Evolutionary conservation across 768 basidiomycete genomes (phyloP).

Genomic region (Leccinum longicurvipes): DNA sequence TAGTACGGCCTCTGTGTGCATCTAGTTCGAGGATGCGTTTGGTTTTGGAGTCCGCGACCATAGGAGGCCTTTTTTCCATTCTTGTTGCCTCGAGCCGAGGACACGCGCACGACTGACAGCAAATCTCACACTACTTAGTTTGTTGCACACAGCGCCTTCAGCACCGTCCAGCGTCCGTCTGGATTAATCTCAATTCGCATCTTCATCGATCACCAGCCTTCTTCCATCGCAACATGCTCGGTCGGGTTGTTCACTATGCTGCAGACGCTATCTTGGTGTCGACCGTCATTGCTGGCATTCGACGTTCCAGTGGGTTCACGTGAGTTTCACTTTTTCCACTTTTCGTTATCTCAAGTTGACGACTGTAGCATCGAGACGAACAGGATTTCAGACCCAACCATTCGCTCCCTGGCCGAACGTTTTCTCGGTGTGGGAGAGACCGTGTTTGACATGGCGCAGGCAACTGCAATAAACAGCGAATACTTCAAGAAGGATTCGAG

Average conservation of each 20-base stretch:
- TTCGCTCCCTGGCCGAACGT: constrained; percentile 71
- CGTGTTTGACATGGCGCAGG: constrained; percentile 82
- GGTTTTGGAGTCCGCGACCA: background rate
- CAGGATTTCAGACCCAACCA: constrained; percentile 71
- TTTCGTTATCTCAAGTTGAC: background rate
- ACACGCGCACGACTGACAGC: background rate
- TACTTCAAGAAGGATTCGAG: constrained; percentile 68
- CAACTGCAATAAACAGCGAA: constrained; percentile 78
- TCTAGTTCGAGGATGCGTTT: constrained; percentile 5
- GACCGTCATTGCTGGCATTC: constrained; percentile 87
- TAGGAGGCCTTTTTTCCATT: constrained; percentile 17
- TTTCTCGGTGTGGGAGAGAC: constrained; percentile 88
- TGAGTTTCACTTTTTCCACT: constrained; percentile 42
- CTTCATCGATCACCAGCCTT: background rate
- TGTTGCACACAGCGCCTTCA: background rate
- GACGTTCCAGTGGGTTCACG: constrained; percentile 87
- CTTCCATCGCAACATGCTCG: constrained; percentile 41
- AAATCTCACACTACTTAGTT: background rate
- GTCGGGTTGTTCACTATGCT: constrained; percentile 77
- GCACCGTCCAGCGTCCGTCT: constrained; percentile 1
- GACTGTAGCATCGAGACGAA: constrained; percentile 58
- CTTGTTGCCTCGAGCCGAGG: background rate
- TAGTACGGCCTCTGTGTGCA: constrained; percentile 41
- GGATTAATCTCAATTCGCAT: background rate
- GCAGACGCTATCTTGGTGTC: constrained; percentile 84